A percentile compares a stretch with the other conserved stretches of the same genome.
These are phyloP conservation scores for sorghum (Sorghum bicolor) DNA, from an alignment of 176 grass and related monocot genomes.

Conservation along the genomic window DNA sequence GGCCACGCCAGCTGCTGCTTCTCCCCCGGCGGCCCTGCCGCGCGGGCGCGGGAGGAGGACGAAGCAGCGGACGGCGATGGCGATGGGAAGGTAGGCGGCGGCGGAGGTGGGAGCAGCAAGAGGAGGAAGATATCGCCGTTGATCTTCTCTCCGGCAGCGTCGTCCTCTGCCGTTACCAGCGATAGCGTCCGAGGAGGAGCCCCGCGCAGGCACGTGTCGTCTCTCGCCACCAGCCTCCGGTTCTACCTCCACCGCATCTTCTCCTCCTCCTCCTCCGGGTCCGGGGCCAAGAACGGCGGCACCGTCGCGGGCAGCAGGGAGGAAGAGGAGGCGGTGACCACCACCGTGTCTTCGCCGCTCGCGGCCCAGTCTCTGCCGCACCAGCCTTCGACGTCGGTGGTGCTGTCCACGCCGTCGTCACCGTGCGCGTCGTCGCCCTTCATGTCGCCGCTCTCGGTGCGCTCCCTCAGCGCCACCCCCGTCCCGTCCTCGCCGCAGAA, in stretches of 20 bases:
- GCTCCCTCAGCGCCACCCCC: constrained; percentile 27
- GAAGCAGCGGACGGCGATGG: background rate
- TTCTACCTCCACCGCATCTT: constrained; percentile 55
- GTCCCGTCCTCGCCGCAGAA: constrained; percentile 16
- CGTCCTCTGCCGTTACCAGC: constrained; percentile 2
- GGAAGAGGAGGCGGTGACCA: constrained; percentile 17
- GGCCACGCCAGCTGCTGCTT: constrained; percentile 58
- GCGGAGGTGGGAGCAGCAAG: constrained; percentile 34
- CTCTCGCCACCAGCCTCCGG: constrained; percentile 33
- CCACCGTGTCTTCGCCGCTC: constrained; percentile 17
- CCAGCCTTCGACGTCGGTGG: constrained; percentile 21
- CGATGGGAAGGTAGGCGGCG: background rate
- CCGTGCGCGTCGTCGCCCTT: constrained; percentile 36
- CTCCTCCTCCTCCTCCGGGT: constrained; percentile 20
- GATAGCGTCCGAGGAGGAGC: background rate
- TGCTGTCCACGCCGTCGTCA: constrained; percentile 44
- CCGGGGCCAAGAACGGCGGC: background rate
- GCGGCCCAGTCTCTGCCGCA: constrained; percentile 13
- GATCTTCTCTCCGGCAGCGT: constrained; percentile 27
- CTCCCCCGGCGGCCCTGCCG: background rate
- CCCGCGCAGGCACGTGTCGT: constrained; percentile 31
- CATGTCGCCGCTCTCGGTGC: constrained; percentile 34
- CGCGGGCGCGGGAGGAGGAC: constrained; percentile 26
- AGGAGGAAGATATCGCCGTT: constrained; percentile 75
- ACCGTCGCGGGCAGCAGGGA: background rate